Base-by-base conservation (phyloP, 805 yeast genomes). In the Scheffersomyces coipomensis region DNA sequence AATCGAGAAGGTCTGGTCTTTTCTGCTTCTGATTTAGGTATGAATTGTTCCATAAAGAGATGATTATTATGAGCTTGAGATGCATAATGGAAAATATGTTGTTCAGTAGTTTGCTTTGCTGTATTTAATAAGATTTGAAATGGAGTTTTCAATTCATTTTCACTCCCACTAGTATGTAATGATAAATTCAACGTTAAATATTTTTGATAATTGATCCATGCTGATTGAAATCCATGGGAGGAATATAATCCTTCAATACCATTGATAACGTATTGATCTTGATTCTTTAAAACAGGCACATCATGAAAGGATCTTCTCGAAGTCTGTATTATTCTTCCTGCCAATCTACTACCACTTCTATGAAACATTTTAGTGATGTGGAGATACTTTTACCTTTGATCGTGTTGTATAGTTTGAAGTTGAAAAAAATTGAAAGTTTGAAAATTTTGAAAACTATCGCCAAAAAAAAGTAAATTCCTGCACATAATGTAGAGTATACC, bases 41-140 rank as follows among this genome's bases (percentile, higher is more conserved):
- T 49, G 34, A 83, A 65, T 53, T 85, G 85, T 59, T 84, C 79
- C 55, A 89, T 81, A 53, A 85, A 88, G 36, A 93, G 73, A 64
- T 91, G 99, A 68, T 93, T 93, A 66, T 89, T 90, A 67, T 86
- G 91, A 2, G 89, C 82, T 58, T 86, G 95, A 4, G 96, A 86
- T 2, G 98, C 97, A 55, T 75, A 79, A 64, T 90, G 93, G 73
- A 83, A 90, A n/a, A 78, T 62, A 39, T 78, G 77, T 24, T 89
- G 82, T 51, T 78, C 77, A 22, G 80, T 77, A 22, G 85, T 71
- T 46, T 79, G 77, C 52, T 77, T 76, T 3, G 89, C 84, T 1
- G 93, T 79, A 47, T 81, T 75, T 43, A 80, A 62, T 42, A 81
- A 58, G 39, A 88, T 78, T 45, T 85, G 85, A 58, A 83, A 79